These are phyloP conservation scores for Viola pubescens DNA, from an alignment of 441 rosid genomes.

Conservation along the genomic window DNA sequence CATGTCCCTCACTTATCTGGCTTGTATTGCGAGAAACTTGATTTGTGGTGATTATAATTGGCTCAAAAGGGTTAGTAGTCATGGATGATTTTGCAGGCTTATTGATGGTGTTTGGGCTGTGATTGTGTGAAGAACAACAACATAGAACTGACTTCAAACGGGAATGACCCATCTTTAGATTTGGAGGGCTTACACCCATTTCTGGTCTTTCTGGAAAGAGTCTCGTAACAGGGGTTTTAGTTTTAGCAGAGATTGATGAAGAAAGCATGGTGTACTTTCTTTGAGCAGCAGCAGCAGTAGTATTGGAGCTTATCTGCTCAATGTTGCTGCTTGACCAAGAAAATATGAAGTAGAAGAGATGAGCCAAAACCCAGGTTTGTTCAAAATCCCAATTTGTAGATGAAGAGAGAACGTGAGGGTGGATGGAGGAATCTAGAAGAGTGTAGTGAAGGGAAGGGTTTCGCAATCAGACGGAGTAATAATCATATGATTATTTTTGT, in stretches of 20 bases:
- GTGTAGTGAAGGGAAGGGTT: conserved; percentile 7
- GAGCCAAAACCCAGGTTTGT: neutral
- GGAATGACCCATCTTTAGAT: neutral
- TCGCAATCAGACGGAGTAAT: neutral
- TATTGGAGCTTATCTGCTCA: neutral
- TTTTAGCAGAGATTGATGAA: conserved; percentile 16
- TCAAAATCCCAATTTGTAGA: neutral
- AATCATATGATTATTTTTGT: too few relatives aligned
- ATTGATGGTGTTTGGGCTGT: conserved; percentile 16
- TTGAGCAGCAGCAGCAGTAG: neutral
- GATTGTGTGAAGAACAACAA: conserved; percentile 13
- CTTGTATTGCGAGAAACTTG: conserved; percentile 28
- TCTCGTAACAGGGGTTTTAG: conserved; percentile 10
- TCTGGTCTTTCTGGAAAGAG: conserved; percentile 17
- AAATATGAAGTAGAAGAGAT: too few relatives aligned
- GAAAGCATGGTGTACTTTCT: conserved; percentile 15
- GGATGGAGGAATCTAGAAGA: conserved; percentile 18
- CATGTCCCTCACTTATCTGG: conserved; percentile 21
- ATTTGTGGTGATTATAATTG: conserved; percentile 22
- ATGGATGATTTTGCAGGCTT: conserved; percentile 18
- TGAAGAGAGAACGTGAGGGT: conserved; percentile 13
- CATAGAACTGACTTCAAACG: conserved; percentile 14
- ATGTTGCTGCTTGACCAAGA: neutral
- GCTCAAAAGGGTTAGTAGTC: conserved; percentile 22
- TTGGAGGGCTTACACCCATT: neutral